Percentiles rank a stretch among this genome's conserved stretches.
Conservation (phyloP, 345 rosid species). For the Dipteronia sinensis region DNA sequence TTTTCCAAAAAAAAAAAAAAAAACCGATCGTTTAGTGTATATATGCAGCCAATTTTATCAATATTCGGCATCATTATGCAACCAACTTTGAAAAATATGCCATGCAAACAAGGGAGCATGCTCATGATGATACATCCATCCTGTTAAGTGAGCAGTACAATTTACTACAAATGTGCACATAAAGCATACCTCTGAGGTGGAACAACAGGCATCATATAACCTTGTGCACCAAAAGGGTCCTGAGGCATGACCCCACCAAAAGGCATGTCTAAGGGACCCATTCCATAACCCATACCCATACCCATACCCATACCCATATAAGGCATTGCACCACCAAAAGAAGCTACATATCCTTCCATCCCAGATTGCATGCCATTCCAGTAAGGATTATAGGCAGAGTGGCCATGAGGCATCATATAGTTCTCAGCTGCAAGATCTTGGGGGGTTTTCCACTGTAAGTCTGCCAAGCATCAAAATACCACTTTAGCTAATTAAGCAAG, state of each 20-base stretch:
- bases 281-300: slow-evolving; percentile 42
- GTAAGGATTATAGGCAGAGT: slow-evolving; percentile 66
- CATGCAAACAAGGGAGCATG: background rate
- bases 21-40: background rate
- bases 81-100: slow-evolving; percentile 4
- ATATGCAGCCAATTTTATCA: background rate
- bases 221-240: slow-evolving; percentile 62
- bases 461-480: slow-evolving; percentile 38
- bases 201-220: slow-evolving; percentile 59
- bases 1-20: background rate
- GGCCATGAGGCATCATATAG: slow-evolving; percentile 85
- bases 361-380: slow-evolving; percentile 83
- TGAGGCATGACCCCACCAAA: slow-evolving; percentile 61
- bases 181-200: slow-evolving; percentile 61
- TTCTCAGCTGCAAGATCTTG: slow-evolving; percentile 65
- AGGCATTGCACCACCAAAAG: slow-evolving; percentile 58
- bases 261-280: slow-evolving; percentile 64
- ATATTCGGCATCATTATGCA: background rate
- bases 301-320: slow-evolving; percentile 47
- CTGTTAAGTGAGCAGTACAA: slow-evolving; percentile 2
- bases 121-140: background rate
- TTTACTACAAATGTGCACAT: background rate
- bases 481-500: slow-evolving; percentile 1
- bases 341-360: slow-evolving; percentile 60
- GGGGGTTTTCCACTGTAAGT: slow-evolving; percentile 72